phyloP scores from a whole-genome alignment of 306 rosid species.

The Neltuma alba region DNA sequence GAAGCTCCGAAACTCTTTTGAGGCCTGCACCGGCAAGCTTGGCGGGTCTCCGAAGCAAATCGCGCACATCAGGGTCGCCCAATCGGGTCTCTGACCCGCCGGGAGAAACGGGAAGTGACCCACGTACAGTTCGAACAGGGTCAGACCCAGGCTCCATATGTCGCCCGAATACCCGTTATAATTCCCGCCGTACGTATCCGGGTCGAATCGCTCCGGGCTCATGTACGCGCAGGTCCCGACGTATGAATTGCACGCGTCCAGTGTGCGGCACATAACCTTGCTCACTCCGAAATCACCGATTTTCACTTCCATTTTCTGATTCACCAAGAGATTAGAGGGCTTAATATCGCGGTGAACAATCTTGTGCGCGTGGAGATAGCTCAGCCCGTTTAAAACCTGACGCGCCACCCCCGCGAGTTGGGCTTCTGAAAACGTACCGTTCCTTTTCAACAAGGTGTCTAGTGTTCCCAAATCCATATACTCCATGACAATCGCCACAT shows the following conservation, averaged over 20 bases:
- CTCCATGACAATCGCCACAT: constrained; percentile 77
- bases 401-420: constrained; percentile 62
- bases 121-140: constrained; percentile 79
- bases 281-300: constrained; percentile 93
- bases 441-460: constrained; percentile 44
- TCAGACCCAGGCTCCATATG: constrained; percentile 91
- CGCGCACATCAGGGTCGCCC: constrained; percentile 91
- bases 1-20: constrained; percentile 64
- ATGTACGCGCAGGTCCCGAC: constrained; percentile 97
- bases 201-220: constrained; percentile 98
- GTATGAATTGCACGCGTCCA: constrained; percentile 81
- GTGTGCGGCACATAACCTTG: constrained; percentile 68
- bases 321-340: constrained; percentile 75
- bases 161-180: constrained; percentile 84
- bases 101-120: constrained; percentile 91
- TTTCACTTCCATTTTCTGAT: constrained; percentile 59
- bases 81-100: constrained; percentile 85
- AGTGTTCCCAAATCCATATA: constrained; percentile 74
- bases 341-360: constrained; percentile 89
- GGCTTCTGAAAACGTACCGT: constrained; percentile 64
- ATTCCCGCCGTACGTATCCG: constrained; percentile 72
- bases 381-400: constrained; percentile 69
- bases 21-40: constrained; percentile 54
- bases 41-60: constrained; percentile 91
- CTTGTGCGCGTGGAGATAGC: constrained; percentile 74